Percentiles rank a stretch among this genome's conserved stretches.
Evolutionary conservation across 2,329 filamentous ascomycete genomes (phyloP).

Genomic region (Lasiodiplodia citricola): DNA sequence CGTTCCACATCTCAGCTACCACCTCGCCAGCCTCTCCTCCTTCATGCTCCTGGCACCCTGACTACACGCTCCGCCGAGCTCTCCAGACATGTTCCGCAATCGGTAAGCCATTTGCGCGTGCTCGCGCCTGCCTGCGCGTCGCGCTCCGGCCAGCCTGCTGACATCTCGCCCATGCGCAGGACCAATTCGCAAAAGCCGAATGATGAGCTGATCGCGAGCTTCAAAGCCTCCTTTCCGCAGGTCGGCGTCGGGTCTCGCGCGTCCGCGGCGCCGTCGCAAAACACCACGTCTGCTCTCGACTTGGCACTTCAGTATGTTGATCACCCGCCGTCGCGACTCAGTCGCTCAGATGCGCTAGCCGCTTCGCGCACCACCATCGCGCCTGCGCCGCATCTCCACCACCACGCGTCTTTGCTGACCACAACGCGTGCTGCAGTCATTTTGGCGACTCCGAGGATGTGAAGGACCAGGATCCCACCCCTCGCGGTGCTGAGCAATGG

Average conservation of each 20-base stretch:
- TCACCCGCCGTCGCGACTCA: conserved; percentile 28
- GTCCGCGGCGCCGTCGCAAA: conserved; percentile 52
- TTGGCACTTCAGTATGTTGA: conserved; percentile 50
- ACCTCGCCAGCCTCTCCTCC: conserved; percentile 14
- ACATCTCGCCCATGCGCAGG: conserved; percentile 48
- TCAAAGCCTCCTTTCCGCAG: conserved; percentile 82
- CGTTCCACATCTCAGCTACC: conserved; percentile 16
- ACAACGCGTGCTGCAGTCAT: conserved; percentile 40
- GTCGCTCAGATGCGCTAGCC: conserved; percentile 28
- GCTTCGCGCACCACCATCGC: conserved; percentile 11
- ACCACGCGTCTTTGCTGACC: conserved; percentile 9
- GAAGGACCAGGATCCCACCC: conserved; percentile 83
- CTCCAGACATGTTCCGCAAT: conserved; percentile 54
- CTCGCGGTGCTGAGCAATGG: conserved; percentile 80
- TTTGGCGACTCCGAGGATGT: conserved; percentile 56
- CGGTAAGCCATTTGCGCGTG: conserved; percentile 42
- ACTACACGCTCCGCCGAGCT: conserved; percentile 37
- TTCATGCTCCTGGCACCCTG: conserved; percentile 39
- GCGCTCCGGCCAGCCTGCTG: conserved; percentile 23
- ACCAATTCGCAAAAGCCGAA: conserved; percentile 84
- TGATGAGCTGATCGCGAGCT: conserved; percentile 82
- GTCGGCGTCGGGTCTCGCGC: conserved; percentile 52
- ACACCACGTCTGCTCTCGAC: conserved; percentile 45
- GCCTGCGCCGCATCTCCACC: conserved; percentile 7
- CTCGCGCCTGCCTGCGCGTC: not conserved